Conservation (phyloP, 768 basidiomycete genomes). For the Russula earlei region DNA sequence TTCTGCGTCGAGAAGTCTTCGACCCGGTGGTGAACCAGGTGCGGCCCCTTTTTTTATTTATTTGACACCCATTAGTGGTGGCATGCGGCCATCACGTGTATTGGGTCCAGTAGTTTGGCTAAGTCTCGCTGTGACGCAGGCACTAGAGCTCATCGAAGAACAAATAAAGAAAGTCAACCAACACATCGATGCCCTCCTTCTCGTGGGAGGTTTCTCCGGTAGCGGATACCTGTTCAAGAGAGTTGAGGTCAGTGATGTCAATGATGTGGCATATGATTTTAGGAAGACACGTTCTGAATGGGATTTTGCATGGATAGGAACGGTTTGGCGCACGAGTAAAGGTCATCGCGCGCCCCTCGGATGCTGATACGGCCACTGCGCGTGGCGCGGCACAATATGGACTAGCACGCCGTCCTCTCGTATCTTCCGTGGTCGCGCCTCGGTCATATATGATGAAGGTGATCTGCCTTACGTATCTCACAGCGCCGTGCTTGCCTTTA, state of each 20-base stretch:
- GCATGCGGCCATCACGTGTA: slow-evolving; percentile 1
- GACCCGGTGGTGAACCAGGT: slow-evolving; percentile 81
- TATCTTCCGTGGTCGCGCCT: slow-evolving; percentile 75
- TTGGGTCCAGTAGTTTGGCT: background rate
- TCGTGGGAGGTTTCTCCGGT: slow-evolving; percentile 85
- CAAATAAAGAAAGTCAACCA: slow-evolving; percentile 61
- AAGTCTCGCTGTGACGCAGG: slow-evolving; percentile 33
- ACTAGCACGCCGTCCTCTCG: slow-evolving; percentile 61
- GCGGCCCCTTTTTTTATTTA: slow-evolving; percentile 18
- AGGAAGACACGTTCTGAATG: slow-evolving; percentile 1
- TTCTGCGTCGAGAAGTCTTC: slow-evolving; percentile 76
- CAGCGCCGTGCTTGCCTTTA: background rate
- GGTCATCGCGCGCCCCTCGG: slow-evolving; percentile 74
- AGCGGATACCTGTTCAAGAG: slow-evolving; percentile 77
- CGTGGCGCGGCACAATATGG: slow-evolving; percentile 88
- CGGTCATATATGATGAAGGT: slow-evolving; percentile 84
- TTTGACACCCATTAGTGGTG: no score
- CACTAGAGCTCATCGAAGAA: slow-evolving; percentile 68
- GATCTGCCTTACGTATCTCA: slow-evolving; percentile 17
- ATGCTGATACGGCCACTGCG: slow-evolving; percentile 82
- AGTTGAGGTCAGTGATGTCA: slow-evolving; percentile 48
- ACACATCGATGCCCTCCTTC: slow-evolving; percentile 70
- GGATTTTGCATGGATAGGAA: slow-evolving; percentile 33
- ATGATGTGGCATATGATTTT: slow-evolving; percentile 2
- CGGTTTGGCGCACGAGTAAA: slow-evolving; percentile 55